phyloP scores from a whole-genome alignment of 2,329 filamentous ascomycete species.

The Aspergillus hortae region DNA sequence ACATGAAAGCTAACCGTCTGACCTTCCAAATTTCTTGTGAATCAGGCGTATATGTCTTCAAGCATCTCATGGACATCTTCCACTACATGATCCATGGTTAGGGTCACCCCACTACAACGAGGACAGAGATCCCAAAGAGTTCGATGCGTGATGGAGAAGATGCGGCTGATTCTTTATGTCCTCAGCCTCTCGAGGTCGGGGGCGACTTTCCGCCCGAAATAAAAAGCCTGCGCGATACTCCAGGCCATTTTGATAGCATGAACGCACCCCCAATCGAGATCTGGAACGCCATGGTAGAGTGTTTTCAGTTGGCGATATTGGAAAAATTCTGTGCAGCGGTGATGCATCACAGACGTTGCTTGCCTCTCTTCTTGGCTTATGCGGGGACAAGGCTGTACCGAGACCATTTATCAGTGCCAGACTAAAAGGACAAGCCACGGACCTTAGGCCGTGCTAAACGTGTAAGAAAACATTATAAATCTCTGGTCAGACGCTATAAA shows the following conservation, averaged over 20 bases:
- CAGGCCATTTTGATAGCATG: neutral
- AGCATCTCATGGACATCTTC: constrained; percentile 1
- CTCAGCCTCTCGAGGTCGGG: neutral
- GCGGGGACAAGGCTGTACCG: too few species aligned
- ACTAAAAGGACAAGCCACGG: too few species aligned
- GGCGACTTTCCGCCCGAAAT: neutral
- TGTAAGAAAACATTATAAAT: neutral
- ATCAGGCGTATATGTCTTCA: neutral
- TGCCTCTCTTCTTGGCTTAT: too few species aligned
- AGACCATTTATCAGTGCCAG: too few species aligned
- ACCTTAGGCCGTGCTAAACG: too few species aligned
- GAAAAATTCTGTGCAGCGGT: too few species aligned
- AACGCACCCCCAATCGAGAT: neutral
- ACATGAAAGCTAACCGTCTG: too few species aligned
- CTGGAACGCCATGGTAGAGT: neutral
- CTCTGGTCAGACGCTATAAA: too few species aligned
- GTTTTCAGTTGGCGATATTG: neutral
- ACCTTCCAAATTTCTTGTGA: too few species aligned
- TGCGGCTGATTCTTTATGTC: neutral
- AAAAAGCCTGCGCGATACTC: neutral
- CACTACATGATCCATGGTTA: neutral
- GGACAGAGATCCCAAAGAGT: neutral
- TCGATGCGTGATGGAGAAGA: neutral
- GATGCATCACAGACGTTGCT: too few species aligned
- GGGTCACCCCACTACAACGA: too few species aligned